phyloP scores from a whole-genome alignment of 2,329 filamentous ascomycete genomes.

The Colletotrichum tanaceti region DNA sequence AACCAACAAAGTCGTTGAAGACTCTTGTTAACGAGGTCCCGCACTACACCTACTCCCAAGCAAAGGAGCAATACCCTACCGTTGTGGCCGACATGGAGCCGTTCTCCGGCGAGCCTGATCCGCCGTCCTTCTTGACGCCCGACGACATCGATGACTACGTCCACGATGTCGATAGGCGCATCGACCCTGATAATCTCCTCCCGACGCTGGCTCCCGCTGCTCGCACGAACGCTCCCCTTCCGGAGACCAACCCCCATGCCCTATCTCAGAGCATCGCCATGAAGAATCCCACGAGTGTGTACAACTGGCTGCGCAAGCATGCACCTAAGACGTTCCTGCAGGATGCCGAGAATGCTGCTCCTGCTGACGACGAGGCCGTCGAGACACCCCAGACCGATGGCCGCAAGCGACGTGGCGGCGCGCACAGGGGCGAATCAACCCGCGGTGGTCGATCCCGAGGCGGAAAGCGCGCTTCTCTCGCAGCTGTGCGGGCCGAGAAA shows the following conservation, averaged over 20 bases:
- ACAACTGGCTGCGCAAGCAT: constrained; percentile 93
- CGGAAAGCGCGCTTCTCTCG: constrained; percentile 50
- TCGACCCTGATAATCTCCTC: constrained; percentile 59
- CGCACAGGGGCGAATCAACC: constrained; percentile 26
- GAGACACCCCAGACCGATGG: constrained; percentile 43
- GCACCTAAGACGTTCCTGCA: constrained; percentile 87
- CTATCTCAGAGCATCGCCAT: constrained; percentile 53
- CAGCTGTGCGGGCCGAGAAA: constrained; percentile 47
- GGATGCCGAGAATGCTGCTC: constrained; percentile 67
- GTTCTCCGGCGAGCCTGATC: constrained; percentile 64
- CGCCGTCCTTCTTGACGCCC: constrained; percentile 74
- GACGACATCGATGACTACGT: constrained; percentile 82
- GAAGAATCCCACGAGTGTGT: constrained; percentile 88
- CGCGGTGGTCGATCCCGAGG: constrained; percentile 42
- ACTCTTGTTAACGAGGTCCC: constrained; percentile 65
- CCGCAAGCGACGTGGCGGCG: constrained; percentile 43
- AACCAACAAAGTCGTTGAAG: constrained; percentile 61
- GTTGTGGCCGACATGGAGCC: constrained; percentile 62
- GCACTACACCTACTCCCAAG: constrained; percentile 62
- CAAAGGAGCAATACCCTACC: constrained; percentile 72
- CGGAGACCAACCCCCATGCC: constrained; percentile 51
- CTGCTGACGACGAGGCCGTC: constrained; percentile 54
- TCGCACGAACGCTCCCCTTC: constrained; percentile 45
- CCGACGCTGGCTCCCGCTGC: constrained; percentile 64
- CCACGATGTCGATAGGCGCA: constrained; percentile 68